Evolutionary conservation across 2,329 filamentous ascomycete genomes (phyloP).

Genomic region (Xylariaceae sp.): DNA sequence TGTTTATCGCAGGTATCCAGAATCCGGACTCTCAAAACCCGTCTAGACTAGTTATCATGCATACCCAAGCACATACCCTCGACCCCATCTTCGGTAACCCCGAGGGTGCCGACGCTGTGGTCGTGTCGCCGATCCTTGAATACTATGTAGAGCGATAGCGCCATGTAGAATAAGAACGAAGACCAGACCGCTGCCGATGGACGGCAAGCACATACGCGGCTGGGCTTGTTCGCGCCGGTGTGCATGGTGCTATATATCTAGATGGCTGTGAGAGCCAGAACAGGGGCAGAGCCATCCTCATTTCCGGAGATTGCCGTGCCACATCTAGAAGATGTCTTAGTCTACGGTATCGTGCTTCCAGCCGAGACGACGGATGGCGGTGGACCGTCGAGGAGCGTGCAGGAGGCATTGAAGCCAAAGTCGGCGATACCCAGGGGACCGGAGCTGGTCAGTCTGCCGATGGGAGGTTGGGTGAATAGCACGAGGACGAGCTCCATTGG

Average conservation of each 20-base stretch:
- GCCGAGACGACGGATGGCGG: slow-evolving; percentile 30
- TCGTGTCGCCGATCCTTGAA: slow-evolving; percentile 24
- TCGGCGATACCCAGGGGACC: slow-evolving; percentile 29
- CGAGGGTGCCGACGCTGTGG: slow-evolving; percentile 14
- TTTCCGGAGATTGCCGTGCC: slow-evolving; percentile 30
- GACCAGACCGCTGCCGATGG: slow-evolving; percentile 30
- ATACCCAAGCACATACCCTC: slow-evolving; percentile 31
- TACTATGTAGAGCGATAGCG: slow-evolving; percentile 24
- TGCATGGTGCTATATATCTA: slow-evolving; percentile 30
- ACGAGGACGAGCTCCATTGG: slow-evolving; percentile 26
- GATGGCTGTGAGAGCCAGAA: slow-evolving; percentile 30
- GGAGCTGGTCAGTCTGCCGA: slow-evolving; percentile 27
- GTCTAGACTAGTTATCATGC: slow-evolving; percentile 33
- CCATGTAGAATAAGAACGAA: slow-evolving; percentile 29
- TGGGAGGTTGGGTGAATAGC: slow-evolving; percentile 24
- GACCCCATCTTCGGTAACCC: slow-evolving; percentile 19
- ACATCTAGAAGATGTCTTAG: slow-evolving; percentile 30
- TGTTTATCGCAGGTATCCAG: slow-evolving; percentile 26
- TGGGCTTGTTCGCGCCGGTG: slow-evolving; percentile 30
- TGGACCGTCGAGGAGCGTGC: slow-evolving; percentile 27
- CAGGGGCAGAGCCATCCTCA: slow-evolving; percentile 34
- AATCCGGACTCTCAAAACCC: slow-evolving; percentile 31
- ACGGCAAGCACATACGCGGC: slow-evolving; percentile 27
- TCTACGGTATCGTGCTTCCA: slow-evolving; percentile 28
- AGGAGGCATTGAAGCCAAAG: slow-evolving; percentile 29